Evolutionary conservation across 2,329 filamentous ascomycete species (phyloP), one percentile per base, ranked within the genome.

Genomic region (Pezicula radicicola): DNA sequence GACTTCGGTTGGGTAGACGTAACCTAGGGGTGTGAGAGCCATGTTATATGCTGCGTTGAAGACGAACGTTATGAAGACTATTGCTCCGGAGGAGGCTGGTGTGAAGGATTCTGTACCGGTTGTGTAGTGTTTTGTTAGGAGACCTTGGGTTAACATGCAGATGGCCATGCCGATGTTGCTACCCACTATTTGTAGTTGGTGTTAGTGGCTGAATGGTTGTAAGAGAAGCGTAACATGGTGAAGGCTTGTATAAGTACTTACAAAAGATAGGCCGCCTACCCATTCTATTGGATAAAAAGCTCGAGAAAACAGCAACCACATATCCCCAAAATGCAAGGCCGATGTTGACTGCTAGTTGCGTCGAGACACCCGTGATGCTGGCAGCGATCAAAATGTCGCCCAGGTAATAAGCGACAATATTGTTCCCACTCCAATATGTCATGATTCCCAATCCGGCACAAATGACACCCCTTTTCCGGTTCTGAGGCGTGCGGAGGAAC

Each of bases 381-480:
- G 37, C 43, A 28, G 28, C 28, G n/a, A 19, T 42, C 43, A 51
- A 37, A 8, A 51, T 33, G 13, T 35, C 16, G 12, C 33, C 15
- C 12, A 51, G 49, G 50, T 64, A 65, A 51, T 64, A 75, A 3
- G 66, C 70, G 25, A 72, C 68, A 6, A 75, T 57, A 21, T 70
- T 72, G 56, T 79, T 80, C 39, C 77, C 78, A 40, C 71, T 75
- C 75, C 75, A 80, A 55, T 81, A 78, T 9, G 73, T 74, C 66
- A 80, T 80, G 46, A 79, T 63, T 55, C 77, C 77, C 10, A 76
- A 68, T 18, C 70, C 68, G 40, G 78, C 63, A n/a, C 75, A 64
- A 50, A 82, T 76, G 43, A 77, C 61, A 37, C 79, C 66, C n/a
- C 78, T 69, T 55, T 75, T 72, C 33, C 77, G 71, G 63, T 80